Evolutionary conservation across 257 asterid genomes (phyloP), one percentile per base, ranked within the genome.

Genomic region (Solanum sitiens): DNA sequence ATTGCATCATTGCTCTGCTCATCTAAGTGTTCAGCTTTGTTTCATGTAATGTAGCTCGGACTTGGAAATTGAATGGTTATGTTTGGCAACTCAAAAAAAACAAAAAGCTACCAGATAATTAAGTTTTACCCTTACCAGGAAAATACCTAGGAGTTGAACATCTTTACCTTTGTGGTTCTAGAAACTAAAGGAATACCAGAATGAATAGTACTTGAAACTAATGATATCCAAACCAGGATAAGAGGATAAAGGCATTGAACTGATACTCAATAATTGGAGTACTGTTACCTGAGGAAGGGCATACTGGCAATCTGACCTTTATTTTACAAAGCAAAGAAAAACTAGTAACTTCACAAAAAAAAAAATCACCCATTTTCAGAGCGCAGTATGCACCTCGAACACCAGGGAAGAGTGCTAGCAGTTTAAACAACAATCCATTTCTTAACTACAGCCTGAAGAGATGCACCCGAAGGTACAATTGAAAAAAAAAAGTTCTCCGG

Each of bases 1-100:
- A 93, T 92, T 73, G 89, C 91, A 92, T 90, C 93, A 92, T 88
- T 88, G 92, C 91, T 84, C 87, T 91, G 91, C 92, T 80, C 90
- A 91, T 87, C 91, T 91, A 91, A 68, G 84, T 70, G 89, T 91
- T 92, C 91, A 90, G 94, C 96, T 93, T 96, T 90, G 93, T 91
- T 90, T 90, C 89, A 89, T 85, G 86, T 91, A 90, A 91, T 86
- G 94, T 91, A 89, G 92, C 93, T 85, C 93, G 92, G 75, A 83
- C 91, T 91, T 90, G 92, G 68, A 87, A 89, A 89, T 91, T 76
- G 70, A 89, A 88, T 89, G 88, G 91, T 87, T 73, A 89, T 88
- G 56, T 76, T 53, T 61, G 85, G 74, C 83, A 86, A 89, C 84
- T 90, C 56, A 67, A 90, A 56, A 27, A 88, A 86, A 86, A 37